These are phyloP conservation scores for Phyllosticta capitalensis DNA, from an alignment of 2,329 filamentous ascomycete species.

Conservation along the genomic window DNA sequence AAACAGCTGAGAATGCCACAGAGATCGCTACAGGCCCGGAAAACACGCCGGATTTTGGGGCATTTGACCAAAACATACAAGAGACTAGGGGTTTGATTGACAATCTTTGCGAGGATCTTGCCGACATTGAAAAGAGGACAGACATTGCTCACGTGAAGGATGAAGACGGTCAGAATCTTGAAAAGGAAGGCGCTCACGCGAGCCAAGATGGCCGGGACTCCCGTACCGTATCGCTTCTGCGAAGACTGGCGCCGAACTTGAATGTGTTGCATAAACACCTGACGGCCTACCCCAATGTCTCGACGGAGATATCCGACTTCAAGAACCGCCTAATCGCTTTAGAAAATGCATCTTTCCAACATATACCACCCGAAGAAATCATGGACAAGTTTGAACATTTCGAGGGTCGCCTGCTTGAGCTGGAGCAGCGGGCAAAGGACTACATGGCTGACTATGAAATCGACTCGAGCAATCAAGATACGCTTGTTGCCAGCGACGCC, in stretches of 20 bases:
- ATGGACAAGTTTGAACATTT: conserved; percentile 57
- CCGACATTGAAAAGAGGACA: background rate
- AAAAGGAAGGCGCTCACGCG: background rate
- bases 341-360: conserved; percentile 61
- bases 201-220: background rate
- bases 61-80: conserved; percentile 25
- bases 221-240: conserved; percentile 12
- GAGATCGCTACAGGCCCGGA: conserved; percentile 37
- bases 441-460: conserved; percentile 15
- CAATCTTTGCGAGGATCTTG: background rate
- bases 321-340: conserved; percentile 57
- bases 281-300: conserved; percentile 29
- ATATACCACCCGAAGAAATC: conserved; percentile 58
- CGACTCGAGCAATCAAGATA: conserved; percentile 23
- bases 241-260: conserved; percentile 25
- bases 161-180: background rate
- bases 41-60: conserved; percentile 31
- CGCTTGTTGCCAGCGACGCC: conserved; percentile 20
- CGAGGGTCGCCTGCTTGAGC: conserved; percentile 58
- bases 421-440: conserved; percentile 48
- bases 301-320: conserved; percentile 48
- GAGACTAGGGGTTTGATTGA: conserved; percentile 17
- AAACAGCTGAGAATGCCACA: conserved; percentile 36
- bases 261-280: conserved; percentile 27
- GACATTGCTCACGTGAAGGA: background rate